Evolutionary conservation across 2,329 filamentous ascomycete species (phyloP).

Genomic region (Fonsecaea monophora): DNA sequence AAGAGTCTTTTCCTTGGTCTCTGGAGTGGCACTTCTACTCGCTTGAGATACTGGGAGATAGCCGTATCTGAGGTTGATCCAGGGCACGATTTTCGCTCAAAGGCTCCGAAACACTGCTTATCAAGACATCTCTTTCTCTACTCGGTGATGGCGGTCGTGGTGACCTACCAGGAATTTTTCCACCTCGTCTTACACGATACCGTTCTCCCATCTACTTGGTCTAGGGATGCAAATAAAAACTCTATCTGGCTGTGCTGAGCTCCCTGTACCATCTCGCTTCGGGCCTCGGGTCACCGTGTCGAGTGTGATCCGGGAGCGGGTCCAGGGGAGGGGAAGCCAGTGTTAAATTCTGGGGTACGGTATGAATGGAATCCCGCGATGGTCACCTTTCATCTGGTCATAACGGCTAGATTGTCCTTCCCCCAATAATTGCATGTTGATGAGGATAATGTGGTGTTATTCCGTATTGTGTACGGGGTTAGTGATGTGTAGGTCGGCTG

Average conservation of each 20-base stretch:
- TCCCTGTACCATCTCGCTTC: constrained; percentile 17
- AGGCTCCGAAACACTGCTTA: not conserved
- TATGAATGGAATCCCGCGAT: not conserved
- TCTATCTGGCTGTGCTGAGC: constrained; percentile 5
- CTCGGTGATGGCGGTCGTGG: not conserved
- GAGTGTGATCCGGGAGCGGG: constrained; percentile 2
- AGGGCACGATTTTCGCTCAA: not conserved
- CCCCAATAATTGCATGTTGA: not conserved
- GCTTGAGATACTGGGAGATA: constrained; percentile 1
- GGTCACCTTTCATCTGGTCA: not conserved
- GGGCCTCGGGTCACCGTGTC: constrained; percentile 11
- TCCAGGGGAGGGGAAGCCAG: constrained; percentile 5
- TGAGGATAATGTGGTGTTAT: constrained; percentile 5
- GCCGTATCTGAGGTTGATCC: not conserved
- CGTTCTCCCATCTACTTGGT: constrained; percentile 2
- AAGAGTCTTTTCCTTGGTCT: not conserved
- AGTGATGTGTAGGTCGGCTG: not conserved
- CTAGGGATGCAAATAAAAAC: constrained; percentile 1
- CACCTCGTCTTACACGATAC: not conserved
- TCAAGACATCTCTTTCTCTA: not conserved
- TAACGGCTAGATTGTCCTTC: not conserved
- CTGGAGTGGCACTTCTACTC: not conserved
- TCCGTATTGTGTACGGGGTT: not conserved
- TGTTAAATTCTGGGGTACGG: constrained; percentile 4
- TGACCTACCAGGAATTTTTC: not conserved